Conservation (phyloP, 2,329 filamentous ascomycete genomes). For the Fusarium secorum region DNA sequence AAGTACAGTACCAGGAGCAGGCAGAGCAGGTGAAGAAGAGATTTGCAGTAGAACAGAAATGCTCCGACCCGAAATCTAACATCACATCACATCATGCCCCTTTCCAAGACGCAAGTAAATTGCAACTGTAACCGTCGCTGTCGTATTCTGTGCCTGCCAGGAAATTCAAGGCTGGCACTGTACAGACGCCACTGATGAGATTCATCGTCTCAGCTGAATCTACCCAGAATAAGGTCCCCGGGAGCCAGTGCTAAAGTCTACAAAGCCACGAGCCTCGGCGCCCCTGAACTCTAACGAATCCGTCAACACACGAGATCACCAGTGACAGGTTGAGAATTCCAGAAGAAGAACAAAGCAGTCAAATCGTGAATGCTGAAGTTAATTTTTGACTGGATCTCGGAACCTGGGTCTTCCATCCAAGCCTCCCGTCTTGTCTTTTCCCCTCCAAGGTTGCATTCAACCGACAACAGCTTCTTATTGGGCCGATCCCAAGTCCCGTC, state of each 20-base stretch:
- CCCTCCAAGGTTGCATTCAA: neutral
- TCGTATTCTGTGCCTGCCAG: constrained; percentile 1
- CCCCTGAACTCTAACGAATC: constrained; percentile 8
- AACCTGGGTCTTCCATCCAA: constrained; percentile 17
- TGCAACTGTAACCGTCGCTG: neutral
- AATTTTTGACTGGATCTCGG: constrained; percentile 12
- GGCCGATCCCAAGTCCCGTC: constrained; percentile 32
- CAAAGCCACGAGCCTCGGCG: constrained; percentile 12
- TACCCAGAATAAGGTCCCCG: neutral
- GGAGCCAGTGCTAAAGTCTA: neutral
- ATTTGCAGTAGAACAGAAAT: neutral
- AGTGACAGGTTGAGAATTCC: neutral
- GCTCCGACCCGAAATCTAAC: constrained; percentile 8
- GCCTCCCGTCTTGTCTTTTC: constrained; percentile 6
- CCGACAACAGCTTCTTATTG: constrained; percentile 13
- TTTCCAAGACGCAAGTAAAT: neutral
- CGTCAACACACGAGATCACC: neutral
- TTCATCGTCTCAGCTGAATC: constrained; percentile 2
- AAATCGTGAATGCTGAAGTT: neutral
- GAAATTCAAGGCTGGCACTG: constrained; percentile 1
- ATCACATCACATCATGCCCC: constrained; percentile 8
- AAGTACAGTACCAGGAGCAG: neutral
- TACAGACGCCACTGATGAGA: constrained; percentile 1
- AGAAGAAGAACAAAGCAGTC: neutral
- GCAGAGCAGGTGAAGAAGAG: neutral